Evolutionary conservation across 345 rosid species (phyloP).

Genomic region (Viola odorata): DNA sequence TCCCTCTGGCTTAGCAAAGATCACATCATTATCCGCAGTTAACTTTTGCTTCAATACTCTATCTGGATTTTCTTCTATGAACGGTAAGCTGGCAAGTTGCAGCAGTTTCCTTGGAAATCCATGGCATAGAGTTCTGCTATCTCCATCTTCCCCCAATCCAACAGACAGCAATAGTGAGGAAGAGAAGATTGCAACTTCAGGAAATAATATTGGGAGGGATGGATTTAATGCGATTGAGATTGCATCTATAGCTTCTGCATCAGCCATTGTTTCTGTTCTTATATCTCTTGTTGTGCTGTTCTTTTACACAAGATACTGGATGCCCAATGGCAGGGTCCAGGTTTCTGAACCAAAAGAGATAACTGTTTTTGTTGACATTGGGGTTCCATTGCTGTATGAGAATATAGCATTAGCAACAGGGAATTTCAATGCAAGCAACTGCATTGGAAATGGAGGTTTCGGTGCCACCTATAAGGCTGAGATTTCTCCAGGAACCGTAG

Average conservation of each 20-base stretch:
- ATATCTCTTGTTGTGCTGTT: constrained; percentile 19
- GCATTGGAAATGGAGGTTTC: constrained; percentile 36
- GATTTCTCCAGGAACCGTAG: constrained; percentile 19
- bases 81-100: constrained; percentile 11
- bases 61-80: constrained; percentile 1
- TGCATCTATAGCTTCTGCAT: constrained; percentile 29
- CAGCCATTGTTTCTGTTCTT: constrained; percentile 26
- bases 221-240: constrained; percentile 26
- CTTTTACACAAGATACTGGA: constrained; percentile 20
- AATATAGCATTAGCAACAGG: constrained; percentile 27
- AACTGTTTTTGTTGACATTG: constrained; percentile 23
- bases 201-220: background rate
- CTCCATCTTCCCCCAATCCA: constrained; percentile 5
- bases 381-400: constrained; percentile 30
- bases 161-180: background rate
- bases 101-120: constrained; percentile 10
- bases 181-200: background rate
- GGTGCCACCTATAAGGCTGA: constrained; percentile 40
- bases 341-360: constrained; percentile 23
- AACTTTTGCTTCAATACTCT: constrained; percentile 12
- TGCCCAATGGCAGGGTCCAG: constrained; percentile 18
- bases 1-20: constrained; percentile 9
- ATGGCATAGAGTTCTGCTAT: background rate
- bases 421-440: constrained; percentile 30
- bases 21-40: constrained; percentile 29